phyloP scores from a whole-genome alignment of 768 basidiomycete species.

The Sutorius australiensis region DNA sequence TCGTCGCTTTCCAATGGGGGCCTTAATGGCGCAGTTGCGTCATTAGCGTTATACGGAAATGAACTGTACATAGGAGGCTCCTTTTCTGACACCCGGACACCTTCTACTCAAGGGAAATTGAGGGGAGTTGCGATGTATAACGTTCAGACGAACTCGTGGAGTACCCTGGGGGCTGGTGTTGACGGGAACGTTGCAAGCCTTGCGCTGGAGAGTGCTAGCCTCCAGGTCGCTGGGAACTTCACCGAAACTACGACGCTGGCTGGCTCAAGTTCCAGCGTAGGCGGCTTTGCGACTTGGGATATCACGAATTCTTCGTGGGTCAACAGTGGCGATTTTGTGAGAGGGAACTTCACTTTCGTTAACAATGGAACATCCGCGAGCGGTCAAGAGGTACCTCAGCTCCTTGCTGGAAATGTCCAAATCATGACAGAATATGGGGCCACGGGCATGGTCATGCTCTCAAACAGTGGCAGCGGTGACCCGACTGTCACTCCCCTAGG shows the following conservation, averaged over 20 bases:
- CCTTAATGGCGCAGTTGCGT: constrained; percentile 73
- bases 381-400: constrained; percentile 43
- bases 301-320: constrained; percentile 58
- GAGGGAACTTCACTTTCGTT: constrained; percentile 67
- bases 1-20: constrained; percentile 58
- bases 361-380: constrained; percentile 56
- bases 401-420: constrained; percentile 65
- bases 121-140: constrained; percentile 70
- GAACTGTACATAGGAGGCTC: constrained; percentile 82
- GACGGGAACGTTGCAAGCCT: constrained; percentile 72
- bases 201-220: constrained; percentile 41
- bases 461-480: constrained; percentile 55
- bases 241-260: constrained; percentile 40
- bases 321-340: constrained; percentile 68
- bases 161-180: constrained; percentile 65
- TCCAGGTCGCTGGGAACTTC: constrained; percentile 78
- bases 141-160: constrained; percentile 62
- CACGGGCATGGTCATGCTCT: constrained; percentile 73
- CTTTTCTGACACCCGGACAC: constrained; percentile 66
- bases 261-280: constrained; percentile 35
- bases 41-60: constrained; percentile 60
- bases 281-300: constrained; percentile 79
- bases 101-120: constrained; percentile 51
- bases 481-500: constrained; percentile 61
- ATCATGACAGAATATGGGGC: constrained; percentile 64